Evolutionary conservation across 768 basidiomycete species (phyloP).

Genomic region (Tubosaeta sp.): DNA sequence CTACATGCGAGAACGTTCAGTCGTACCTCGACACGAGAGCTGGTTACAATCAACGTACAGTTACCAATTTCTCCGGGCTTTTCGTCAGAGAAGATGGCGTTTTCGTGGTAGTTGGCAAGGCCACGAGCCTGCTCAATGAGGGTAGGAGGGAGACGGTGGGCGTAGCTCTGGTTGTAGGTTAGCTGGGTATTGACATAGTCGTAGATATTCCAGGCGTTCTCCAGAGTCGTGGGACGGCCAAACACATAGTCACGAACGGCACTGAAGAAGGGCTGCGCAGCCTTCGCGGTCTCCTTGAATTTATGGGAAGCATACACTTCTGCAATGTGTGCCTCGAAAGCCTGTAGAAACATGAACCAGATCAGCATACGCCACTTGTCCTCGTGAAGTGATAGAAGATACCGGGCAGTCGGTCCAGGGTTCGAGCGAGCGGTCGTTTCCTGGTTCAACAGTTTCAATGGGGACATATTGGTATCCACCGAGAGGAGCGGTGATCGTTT

Average conservation of each 20-base stretch:
- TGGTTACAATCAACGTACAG: conserved; percentile 45
- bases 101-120: conserved; percentile 78
- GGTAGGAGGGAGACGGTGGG: conserved; percentile 74
- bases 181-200: conserved; percentile 76
- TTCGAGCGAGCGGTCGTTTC: conserved; percentile 78
- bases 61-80: conserved; percentile 69
- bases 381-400: conserved; percentile 11
- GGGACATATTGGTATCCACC: conserved; percentile 86
- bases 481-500: conserved; percentile 65
- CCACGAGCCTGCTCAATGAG: conserved; percentile 69
- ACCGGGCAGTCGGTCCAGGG: conserved; percentile 69
- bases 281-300: conserved; percentile 58
- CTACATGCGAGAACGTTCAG: conserved; percentile 35
- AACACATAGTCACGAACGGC: conserved; percentile 67
- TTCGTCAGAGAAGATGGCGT: conserved; percentile 63
- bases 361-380: conserved; percentile 8
- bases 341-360: conserved; percentile 31
- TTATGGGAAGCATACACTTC: conserved; percentile 56
- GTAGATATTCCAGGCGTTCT: conserved; percentile 76
- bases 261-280: conserved; percentile 62
- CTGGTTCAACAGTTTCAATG: conserved; percentile 83
- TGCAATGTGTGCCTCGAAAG: conserved; percentile 61
- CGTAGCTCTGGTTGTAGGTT: conserved; percentile 78
- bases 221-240: conserved; percentile 59
- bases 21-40: not conserved